Evolutionary conservation across 2,329 filamentous ascomycete genomes (phyloP).

Genomic region (Coniochaeta sp.): DNA sequence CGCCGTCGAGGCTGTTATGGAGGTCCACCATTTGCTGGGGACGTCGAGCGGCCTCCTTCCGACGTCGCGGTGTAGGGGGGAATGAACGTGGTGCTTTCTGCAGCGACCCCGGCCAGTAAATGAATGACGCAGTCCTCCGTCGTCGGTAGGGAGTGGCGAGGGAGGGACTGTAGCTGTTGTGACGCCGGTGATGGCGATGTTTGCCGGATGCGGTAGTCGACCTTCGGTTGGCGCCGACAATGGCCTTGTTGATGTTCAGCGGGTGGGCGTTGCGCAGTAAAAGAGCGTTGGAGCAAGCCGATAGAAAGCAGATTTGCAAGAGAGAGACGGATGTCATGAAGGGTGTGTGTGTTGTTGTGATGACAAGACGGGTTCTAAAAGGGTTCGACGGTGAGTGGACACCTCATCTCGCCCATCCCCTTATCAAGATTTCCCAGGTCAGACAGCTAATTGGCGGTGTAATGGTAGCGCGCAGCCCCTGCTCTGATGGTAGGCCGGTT

Average conservation of each 20-base stretch:
- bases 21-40: conserved; percentile 11
- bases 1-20: conserved; percentile 17
- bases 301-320: conserved; percentile 38
- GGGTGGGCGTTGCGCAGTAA: conserved; percentile 34
- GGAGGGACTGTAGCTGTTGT: conserved; percentile 7
- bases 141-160: conserved; percentile 13
- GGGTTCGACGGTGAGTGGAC: conserved; percentile 13
- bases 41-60: conserved; percentile 5
- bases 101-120: conserved; percentile 12
- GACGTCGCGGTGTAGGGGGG: conserved; percentile 4
- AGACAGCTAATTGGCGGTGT: conserved; percentile 12
- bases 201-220: conserved; percentile 20
- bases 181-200: conserved; percentile 18
- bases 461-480: not conserved
- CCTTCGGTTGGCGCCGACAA: conserved; percentile 34
- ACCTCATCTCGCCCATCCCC: conserved; percentile 21
- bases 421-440: conserved; percentile 10
- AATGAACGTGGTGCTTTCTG: conserved; percentile 15
- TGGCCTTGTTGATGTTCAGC: conserved; percentile 31
- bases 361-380: no score
- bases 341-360: conserved; percentile 15
- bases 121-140: conserved; percentile 13
- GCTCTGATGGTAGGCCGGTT: not conserved
- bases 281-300: conserved; percentile 37
- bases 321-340: conserved; percentile 41